phyloP scores from a whole-genome alignment of 768 basidiomycete genomes.

The Trametes villosa region DNA sequence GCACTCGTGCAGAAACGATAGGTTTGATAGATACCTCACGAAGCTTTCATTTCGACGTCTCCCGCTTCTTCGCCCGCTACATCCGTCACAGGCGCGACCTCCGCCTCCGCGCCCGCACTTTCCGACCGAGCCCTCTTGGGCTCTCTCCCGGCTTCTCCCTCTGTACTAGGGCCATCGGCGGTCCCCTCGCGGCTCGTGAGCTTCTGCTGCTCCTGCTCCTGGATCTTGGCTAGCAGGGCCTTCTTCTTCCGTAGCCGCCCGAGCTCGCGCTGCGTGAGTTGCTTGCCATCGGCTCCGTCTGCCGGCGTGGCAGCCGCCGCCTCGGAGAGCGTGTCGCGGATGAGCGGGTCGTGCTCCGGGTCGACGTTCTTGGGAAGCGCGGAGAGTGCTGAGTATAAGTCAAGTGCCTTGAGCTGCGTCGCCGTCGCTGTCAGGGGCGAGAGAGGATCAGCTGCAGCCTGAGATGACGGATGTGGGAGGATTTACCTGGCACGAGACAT shows the following conservation, averaged over 20 bases:
- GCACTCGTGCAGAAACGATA: too few species aligned
- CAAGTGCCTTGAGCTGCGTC: constrained; percentile 55
- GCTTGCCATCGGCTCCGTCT: constrained; percentile 30
- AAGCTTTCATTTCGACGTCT: neutral
- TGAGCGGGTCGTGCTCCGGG: constrained; percentile 47
- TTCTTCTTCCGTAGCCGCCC: constrained; percentile 57
- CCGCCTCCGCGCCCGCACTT: constrained; percentile 13
- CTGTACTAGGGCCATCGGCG: too few species aligned
- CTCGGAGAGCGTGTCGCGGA: constrained; percentile 33
- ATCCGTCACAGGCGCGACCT: neutral
- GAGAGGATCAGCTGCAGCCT: neutral
- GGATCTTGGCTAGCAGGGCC: constrained; percentile 43
- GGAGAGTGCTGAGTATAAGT: constrained; percentile 61
- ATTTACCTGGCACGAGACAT: constrained; percentile 51
- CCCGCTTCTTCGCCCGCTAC: neutral
- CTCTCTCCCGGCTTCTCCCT: constrained; percentile 37
- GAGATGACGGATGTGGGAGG: neutral
- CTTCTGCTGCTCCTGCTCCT: constrained; percentile 23
- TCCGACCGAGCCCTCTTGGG: constrained; percentile 44
- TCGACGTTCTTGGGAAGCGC: constrained; percentile 65
- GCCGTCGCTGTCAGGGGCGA: constrained; percentile 44
- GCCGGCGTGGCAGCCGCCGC: constrained; percentile 16
- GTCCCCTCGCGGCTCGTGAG: constrained; percentile 7
- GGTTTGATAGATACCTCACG: too few species aligned
- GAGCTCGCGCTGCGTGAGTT: constrained; percentile 48